Evolutionary conservation across 805 yeast genomes (phyloP), one percentile per base, ranked within the genome.

Genomic region (Candida cerambycidarum): DNA sequence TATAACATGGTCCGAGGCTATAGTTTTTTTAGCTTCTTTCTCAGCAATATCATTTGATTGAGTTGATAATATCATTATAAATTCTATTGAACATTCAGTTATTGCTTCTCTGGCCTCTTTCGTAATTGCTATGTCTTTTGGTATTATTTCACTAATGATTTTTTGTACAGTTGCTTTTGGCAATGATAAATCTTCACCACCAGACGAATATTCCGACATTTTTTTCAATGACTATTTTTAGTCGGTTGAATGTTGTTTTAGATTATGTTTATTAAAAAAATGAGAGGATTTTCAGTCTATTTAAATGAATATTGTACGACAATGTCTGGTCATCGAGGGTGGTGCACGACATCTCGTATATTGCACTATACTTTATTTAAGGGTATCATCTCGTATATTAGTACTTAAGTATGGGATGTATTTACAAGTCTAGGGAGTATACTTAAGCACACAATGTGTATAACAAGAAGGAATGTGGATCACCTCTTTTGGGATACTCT

Each of bases 31-130:
- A 41, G 95, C 82, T 60, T 93, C 99, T 55, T 85, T 85, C 55
- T 93, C 98, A 1, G 98, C 98, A 51, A 93, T 89, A 48, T 93
- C 98, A 56, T 92, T 90, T 43, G 92, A 84, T 65, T 89, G 96
- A 2, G 96, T 88, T 9, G 97, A 85, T 32, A 92, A 70, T 45
- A 92, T 88, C 95, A 93, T 92, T 46, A 93, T 84, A 61, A 93
- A 92, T 65, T 89, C 97, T 43, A 93, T 89, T 55, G 97, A 89
- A 62, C 97, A 92, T 59, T 93, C 97, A 33, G 95, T 92, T 34
- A 93, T 78, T 33, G 96, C 93, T 57, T 92, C 98, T 44, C 97
- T 74, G 2, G 97, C 95, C 51, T 93, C 98, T 53, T 90, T 86
- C 31, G 96, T 81, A 53, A 92, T 89, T 5, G 90, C 82, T 43